phyloP scores from a whole-genome alignment of 2,329 filamentous ascomycete species.

The Cadophora gregata region DNA sequence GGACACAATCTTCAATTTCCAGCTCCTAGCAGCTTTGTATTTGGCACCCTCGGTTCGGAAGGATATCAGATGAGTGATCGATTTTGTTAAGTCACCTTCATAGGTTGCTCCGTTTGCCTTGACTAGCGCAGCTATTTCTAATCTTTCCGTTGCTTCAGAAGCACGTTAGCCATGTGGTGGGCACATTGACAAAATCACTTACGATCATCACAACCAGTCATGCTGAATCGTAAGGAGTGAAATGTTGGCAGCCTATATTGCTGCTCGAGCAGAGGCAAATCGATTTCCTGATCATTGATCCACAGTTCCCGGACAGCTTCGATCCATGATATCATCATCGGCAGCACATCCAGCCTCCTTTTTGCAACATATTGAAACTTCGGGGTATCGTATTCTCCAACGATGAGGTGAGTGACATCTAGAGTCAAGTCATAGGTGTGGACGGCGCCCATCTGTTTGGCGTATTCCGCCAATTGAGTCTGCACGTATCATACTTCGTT shows the following conservation, averaged over 20 bases:
- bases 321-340: slow-evolving; percentile 84
- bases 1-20: slow-evolving; percentile 81
- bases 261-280: slow-evolving; percentile 72
- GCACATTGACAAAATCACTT: slow-evolving; percentile 48
- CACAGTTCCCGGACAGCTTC: slow-evolving; percentile 79
- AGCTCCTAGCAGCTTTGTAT: slow-evolving; percentile 84
- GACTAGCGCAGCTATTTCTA: slow-evolving; percentile 67
- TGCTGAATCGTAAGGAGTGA: slow-evolving; percentile 66
- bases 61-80: slow-evolving; percentile 87
- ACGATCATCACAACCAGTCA: slow-evolving; percentile 74
- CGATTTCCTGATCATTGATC: slow-evolving; percentile 78
- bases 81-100: slow-evolving; percentile 83
- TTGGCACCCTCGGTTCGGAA: slow-evolving; percentile 83
- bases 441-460: slow-evolving; percentile 80
- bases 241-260: slow-evolving; percentile 70
- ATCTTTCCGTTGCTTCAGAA: slow-evolving; percentile 64
- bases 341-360: slow-evolving; percentile 83
- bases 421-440: slow-evolving; percentile 94
- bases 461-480: slow-evolving; percentile 65
- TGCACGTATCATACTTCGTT: slow-evolving; percentile 34
- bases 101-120: slow-evolving; percentile 82
- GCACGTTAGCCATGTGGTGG: slow-evolving; percentile 36
- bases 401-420: slow-evolving; percentile 92
- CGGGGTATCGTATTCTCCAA: slow-evolving; percentile 85
- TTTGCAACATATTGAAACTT: slow-evolving; percentile 97